These are phyloP conservation scores for Camellia lanceoleosa DNA, from an alignment of 148 eudicot genomes.

Conservation along the genomic window DNA sequence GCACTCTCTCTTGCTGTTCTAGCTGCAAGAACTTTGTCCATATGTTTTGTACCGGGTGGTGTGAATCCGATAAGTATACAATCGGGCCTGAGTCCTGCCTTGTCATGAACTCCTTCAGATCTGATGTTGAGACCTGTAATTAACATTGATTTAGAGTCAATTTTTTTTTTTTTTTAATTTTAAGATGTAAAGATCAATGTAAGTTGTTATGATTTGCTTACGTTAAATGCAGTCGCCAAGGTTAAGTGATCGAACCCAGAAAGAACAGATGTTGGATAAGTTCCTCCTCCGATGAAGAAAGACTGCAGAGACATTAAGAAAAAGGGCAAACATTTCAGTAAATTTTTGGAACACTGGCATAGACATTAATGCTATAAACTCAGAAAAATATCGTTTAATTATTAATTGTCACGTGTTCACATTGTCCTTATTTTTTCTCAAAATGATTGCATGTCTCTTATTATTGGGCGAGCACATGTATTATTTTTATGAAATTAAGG, in stretches of 20 bases:
- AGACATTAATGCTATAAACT: not conserved
- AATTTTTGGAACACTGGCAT: not conserved
- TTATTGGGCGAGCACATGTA: no score
- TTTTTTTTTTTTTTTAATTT: not conserved
- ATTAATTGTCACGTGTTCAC: no score
- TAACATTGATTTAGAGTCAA: not conserved
- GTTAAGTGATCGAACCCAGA: slow-evolving; percentile 69
- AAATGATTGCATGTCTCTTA: no score
- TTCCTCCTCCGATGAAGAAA: slow-evolving; percentile 88
- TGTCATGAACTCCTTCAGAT: slow-evolving; percentile 44
- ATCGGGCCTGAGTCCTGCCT: slow-evolving; percentile 61
- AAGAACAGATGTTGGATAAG: slow-evolving; percentile 59
- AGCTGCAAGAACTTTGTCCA: slow-evolving; percentile 42
- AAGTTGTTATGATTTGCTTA: slow-evolving; percentile 25
- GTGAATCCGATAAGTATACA: slow-evolving; percentile 42
- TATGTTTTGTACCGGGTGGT: slow-evolving; percentile 24
- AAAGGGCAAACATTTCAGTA: not conserved
- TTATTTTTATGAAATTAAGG: not conserved
- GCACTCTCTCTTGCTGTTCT: slow-evolving; percentile 36
- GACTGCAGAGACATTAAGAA: slow-evolving; percentile 37
- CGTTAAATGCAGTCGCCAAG: slow-evolving; percentile 69
- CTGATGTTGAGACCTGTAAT: slow-evolving; percentile 51
- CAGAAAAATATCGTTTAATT: not conserved
- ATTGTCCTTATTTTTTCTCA: no score
- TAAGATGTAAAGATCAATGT: no score